A percentile compares a stretch with the other conserved stretches of the same genome.
These are phyloP conservation scores for Tolypocladium tundrense DNA, from an alignment of 2,329 filamentous ascomycete genomes.

Conservation along the genomic window DNA sequence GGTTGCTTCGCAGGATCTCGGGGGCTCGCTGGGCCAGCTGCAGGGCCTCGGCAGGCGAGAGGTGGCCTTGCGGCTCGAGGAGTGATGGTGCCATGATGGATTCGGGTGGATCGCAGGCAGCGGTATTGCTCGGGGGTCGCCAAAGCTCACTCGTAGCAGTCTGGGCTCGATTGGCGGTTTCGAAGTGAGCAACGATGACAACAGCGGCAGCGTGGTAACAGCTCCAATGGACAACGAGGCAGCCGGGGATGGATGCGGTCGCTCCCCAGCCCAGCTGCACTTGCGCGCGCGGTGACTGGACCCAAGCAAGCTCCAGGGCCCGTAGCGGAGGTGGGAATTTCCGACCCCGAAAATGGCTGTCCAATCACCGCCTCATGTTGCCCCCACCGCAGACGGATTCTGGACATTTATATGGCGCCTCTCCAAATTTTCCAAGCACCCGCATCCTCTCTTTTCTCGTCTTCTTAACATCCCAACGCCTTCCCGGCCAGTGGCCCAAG, in stretches of 20 bases:
- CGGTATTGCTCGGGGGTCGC: not conserved
- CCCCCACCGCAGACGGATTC: not conserved
- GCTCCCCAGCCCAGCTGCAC: not conserved
- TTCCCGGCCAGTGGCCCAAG: not conserved
- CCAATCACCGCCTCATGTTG: not conserved
- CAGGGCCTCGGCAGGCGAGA: conserved; percentile 45
- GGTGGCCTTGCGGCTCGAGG: conserved; percentile 44
- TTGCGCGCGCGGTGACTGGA: not conserved
- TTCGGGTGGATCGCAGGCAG: not conserved
- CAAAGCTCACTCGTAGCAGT: not conserved
- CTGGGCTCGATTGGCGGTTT: not conserved
- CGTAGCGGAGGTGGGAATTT: not conserved
- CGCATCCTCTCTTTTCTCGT: not conserved
- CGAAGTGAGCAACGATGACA: not conserved
- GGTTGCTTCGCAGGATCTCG: conserved; percentile 40
- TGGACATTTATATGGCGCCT: not conserved
- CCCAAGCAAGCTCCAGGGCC: too few species aligned
- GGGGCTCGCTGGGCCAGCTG: conserved; percentile 53
- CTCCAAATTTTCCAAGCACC: not conserved
- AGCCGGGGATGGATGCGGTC: not conserved
- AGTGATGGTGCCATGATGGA: conserved; percentile 39
- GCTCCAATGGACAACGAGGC: not conserved
- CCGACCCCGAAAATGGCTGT: not conserved
- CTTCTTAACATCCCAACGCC: not conserved
- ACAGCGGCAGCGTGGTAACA: not conserved